Evolutionary conservation across 78 protist species (phyloP), one percentile per base, ranked within the genome.

Genomic region (Speleostelium caveatum): DNA sequence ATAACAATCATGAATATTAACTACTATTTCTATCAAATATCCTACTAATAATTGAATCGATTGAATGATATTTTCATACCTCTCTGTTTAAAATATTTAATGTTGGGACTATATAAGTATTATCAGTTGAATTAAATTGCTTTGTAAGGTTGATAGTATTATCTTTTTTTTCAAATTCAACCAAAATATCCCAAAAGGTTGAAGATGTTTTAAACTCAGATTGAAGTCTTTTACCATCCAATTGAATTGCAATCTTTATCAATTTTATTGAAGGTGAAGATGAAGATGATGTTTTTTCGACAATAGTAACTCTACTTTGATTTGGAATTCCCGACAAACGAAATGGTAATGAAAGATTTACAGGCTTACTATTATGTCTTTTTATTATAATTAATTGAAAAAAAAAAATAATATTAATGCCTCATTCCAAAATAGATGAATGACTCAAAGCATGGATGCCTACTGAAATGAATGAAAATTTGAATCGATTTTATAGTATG

Each of bases 321-420:
- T 53, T 67, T 49, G 88, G 88, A 30, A 79, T 79, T 67, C 88
- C 88, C 28, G 88, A 79, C 55, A 79, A 67, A 56, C 88, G 65
- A 55, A 51, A 79, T 30, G 88, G 88, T 35, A 79, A 55, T 55
- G 88, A 67, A 7, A 79, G 24, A 55, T 79, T 79, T 10, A 79
- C 71, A 35, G 63, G 59, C 10, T 55, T 66, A 22, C 49, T 24
- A 36, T 71, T 59, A 7, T 67, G 45, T 42, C 88, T 79, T 26
- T 35, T 28, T 35, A 24, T 51, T n/a, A 59, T 33, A 8, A 38
- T 7, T 36, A 58, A 17, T 33, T 2, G 51, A 2, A 36, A 21
- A 24, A 22, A 28, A 56, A 41, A 22, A 22, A 26, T 1, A 59
- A 26, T 16, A n/a, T 6, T n/a, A n/a, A n/a, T n/a, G n/a, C n/a